Evolutionary conservation across 1,139 yeast genomes (phyloP), one percentile per base, ranked within the genome.

Genomic region (Candida tunisiensis): DNA sequence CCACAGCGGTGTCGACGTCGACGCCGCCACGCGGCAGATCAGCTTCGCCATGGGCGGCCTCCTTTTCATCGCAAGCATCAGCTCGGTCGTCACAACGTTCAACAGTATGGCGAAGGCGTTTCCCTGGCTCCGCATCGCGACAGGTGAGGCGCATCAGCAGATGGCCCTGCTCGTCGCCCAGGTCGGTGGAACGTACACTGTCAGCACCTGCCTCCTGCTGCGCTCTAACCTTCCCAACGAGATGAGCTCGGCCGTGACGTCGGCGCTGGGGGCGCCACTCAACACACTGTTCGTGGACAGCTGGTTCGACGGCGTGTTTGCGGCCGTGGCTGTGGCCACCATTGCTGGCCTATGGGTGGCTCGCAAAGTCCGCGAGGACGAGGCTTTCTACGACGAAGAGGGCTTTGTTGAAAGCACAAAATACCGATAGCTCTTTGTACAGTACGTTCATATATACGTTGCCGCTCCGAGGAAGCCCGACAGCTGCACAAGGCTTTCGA

Each of bases 161-260:
- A 22, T 15, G 13, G 57, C 59, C 25, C 51, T 80, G 19, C 47
- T 78, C 3, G 62, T 77, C 4, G 67, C 79, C 8, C 78, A 82
- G 49, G 54, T 82, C 8, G 54, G 75, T 12, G 93, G 93, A 1
- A 63, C 79, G 3, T 83, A 83, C 43, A 74, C 77, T 2, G 60
- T 83, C 18, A 75, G 94, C 1, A 79, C 94, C 0, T 74, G 88
- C 2, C 55, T 83, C 16, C 59, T 83, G 39, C 62, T 83, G 29
- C 63, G 93, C 31, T 69, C 88, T 16, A 78, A 75, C 40, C 49
- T 82, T 29, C 88, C 93, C 0, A 49, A 60, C 11, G 60, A 53
- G 16, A 66, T 71, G 40, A 57, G 77, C 7, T 62, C 72, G 29
- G 67, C 70, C 14, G 53, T 57, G 21, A 64, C 71, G 16, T 53